Base-by-base conservation (phyloP, 2,329 filamentous ascomycete species). In the Fusarium sp. region DNA sequence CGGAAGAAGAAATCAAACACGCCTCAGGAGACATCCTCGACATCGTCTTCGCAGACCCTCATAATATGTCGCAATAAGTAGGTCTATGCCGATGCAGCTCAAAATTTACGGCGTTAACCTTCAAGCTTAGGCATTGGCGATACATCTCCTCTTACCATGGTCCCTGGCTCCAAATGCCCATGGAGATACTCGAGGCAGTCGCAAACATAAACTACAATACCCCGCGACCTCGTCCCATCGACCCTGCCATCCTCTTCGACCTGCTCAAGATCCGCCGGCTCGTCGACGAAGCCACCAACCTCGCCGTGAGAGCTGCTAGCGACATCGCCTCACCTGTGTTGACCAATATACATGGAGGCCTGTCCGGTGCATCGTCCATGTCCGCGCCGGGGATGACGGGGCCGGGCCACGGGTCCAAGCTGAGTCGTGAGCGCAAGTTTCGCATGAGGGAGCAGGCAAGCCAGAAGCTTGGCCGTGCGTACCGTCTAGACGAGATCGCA, bases 71-170 rank as follows among this genome's bases (percentile, higher is more conserved):
- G 87, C 69, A 89, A 89, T 76, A 89, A 89, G 87, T 89, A 82
- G 72, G 83, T 83, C 46, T 32, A 23, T 33, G 25, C 48, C 44
- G 15, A 46, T 49, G 10, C 31, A 43, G 50, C 23, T 32, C n/a
- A 31, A n/a, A 38, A 33, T 29, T 32, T 25, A 35, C 15, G 29
- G 25, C 44, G n/a, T 46, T 67, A 44, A 69, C 58, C 56, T 38
- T 51, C 45, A 50, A 44, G 51, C 49, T 9, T 45, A 94, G 91
- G 74, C 90, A 94, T 77, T 94, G 91, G 91, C 85, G 88, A 63
- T 92, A 92, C 74, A 93, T 95, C 56, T 93, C 90, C 19, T 90
- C 88, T 25, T 95, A 91, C 71, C 88, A 93, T 71, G 92, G 91
- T 21, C 88, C 90, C 66, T 95, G 92, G 92, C 84, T 93, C 13